Conservation (phyloP, 495 filamentous ascomycete genomes). For the Penicillium fimorum region DNA sequence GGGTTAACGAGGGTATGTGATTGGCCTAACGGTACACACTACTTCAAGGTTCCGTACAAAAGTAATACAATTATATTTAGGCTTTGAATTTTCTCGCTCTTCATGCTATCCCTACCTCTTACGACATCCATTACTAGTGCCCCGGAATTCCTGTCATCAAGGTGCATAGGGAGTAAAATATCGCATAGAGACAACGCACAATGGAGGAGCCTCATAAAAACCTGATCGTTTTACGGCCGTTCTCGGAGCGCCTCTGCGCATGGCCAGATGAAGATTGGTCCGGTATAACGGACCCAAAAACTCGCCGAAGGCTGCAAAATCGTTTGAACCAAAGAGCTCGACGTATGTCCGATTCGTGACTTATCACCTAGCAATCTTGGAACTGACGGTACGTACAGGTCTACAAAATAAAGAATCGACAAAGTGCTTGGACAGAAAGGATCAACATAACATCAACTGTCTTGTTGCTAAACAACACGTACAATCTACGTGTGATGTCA, state of each 20-base stretch:
- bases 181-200: background rate
- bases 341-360: background rate
- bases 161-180: background rate
- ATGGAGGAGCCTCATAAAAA: background rate
- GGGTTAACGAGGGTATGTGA: background rate
- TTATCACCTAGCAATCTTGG: background rate
- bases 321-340: constrained; percentile 25
- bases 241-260: background rate
- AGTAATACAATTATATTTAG: too few species aligned
- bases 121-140: too few species aligned
- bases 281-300: constrained; percentile 17
- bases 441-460: background rate
- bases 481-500: too few species aligned
- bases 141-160: background rate
- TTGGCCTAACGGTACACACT: too few species aligned
- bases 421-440: background rate
- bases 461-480: too few species aligned
- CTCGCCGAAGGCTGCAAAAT: constrained; percentile 24
- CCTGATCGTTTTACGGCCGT: background rate
- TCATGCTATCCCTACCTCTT: too few species aligned
- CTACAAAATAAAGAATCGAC: background rate
- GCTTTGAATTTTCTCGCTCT: too few species aligned
- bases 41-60: too few species aligned
- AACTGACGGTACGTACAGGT: background rate
- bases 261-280: constrained; percentile 20